Conservation (phyloP, 129 eudicot species). For the Artemisia argyi region DNA sequence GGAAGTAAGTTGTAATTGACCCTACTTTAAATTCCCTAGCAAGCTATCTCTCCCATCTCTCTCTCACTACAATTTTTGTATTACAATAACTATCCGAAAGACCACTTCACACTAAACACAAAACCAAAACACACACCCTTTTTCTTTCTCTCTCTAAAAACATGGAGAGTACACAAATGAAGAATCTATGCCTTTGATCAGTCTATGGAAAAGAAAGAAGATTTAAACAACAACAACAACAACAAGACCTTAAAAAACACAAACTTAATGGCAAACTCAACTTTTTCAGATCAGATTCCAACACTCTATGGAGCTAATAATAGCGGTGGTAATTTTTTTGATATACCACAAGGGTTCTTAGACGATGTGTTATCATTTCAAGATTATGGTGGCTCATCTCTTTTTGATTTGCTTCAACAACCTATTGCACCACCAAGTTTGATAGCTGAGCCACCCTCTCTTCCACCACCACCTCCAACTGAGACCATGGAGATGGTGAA, state of each 20-base stretch:
- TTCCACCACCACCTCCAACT: constrained; percentile 35
- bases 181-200: constrained; percentile 48
- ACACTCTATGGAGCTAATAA: constrained; percentile 15
- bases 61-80: constrained; percentile 11
- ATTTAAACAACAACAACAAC: constrained; percentile 11
- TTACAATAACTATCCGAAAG: constrained; percentile 8
- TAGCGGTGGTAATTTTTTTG: constrained; percentile 36
- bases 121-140: constrained; percentile 16
- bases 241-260: constrained; percentile 3
- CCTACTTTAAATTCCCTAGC: constrained; percentile 40
- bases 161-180: constrained; percentile 36
- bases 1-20: constrained; percentile 36
- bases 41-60: constrained; percentile 27
- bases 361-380: constrained; percentile 49
- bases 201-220: constrained; percentile 51
- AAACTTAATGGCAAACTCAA: constrained; percentile 34
- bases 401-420: constrained; percentile 51
- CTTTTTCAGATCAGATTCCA: constrained; percentile 61
- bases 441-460: constrained; percentile 16
- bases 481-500: constrained; percentile 53
- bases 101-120: constrained; percentile 37
- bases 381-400: constrained; percentile 40
- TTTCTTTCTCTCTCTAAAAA: constrained; percentile 21
- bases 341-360: constrained; percentile 43
- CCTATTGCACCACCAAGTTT: constrained; percentile 19